Base-by-base conservation (phyloP, 805 yeast species). In the Barnettozyma salicaria region DNA sequence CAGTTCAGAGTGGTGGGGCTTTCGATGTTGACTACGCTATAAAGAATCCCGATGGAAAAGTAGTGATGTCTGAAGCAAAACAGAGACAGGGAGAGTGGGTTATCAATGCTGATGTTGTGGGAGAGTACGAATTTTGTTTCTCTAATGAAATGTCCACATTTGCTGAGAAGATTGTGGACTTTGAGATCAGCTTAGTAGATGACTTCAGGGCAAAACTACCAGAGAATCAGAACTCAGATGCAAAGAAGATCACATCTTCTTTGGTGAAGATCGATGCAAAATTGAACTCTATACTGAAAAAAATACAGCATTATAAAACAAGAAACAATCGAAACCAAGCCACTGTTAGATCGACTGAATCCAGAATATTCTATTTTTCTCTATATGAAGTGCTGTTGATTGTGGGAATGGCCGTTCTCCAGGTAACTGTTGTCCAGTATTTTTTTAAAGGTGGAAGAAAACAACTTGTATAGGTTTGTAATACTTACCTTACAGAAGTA, bases 261-360 rank as follows among this genome's bases (percentile, higher is more conserved):
- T 76, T 80, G 18, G 70, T 68, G 39, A 63, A 62, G 39, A 78
- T 83, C 42, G 87, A 80, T 49, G 49, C 55, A 6, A 80, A 80
- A 50, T 66, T 82, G 53, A 73, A 70, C 47, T 65, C 67, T 10
- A 63, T 83, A 43, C 64, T 71, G 49, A 70, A 70, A 47, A 66
- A 78, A 26, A 64, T 90, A 56, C 84, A 80, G 50, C 83, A 89
- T 62, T 88, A 89, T 69, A 83, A 79, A 63, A 79, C 94, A 10
- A 80, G 98, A 67, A 90, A 85, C 62, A 78, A 78, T 64, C 76
- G 97, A 65, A 90, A 90, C 65, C 92, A 86, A 60, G 76, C 81
- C 37, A 86, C 96, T 32, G 96, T 86, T 44, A 70, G 68, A 58
- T 76, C 86, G 34, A 86, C 95, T n/a, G 87, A 80, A 53, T 62